phyloP scores from a whole-genome alignment of 495 filamentous ascomycete species.

The Bathelium albidoporum region DNA sequence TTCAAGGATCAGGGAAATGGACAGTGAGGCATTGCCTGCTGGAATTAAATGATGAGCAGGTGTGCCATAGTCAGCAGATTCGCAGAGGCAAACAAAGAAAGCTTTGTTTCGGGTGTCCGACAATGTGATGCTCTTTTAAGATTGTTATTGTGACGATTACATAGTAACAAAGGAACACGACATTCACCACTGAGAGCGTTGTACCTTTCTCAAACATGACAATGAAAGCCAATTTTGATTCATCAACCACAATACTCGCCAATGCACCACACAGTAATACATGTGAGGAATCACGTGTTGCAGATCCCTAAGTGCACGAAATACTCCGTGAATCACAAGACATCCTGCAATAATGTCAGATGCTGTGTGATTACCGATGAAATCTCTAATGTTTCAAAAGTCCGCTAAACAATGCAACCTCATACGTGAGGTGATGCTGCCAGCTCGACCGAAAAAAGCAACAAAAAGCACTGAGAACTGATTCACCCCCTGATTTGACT shows the following conservation, averaged over 20 bases:
- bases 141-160: neutral
- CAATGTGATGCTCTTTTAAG: neutral
- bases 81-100: neutral
- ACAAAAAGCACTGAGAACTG: neutral
- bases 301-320: neutral
- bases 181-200: neutral
- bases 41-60: neutral
- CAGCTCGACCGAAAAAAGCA: neutral
- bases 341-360: neutral
- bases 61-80: neutral
- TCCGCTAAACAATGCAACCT: neutral
- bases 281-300: neutral
- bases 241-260: neutral
- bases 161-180: neutral
- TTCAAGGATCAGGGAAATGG: neutral
- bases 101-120: neutral
- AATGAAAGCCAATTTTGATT: neutral
- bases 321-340: neutral
- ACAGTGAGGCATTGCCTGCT: too few relatives aligned
- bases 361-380: slow-evolving; percentile 8
- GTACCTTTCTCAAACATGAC: neutral
- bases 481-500: neutral
- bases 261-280: slow-evolving; percentile 1
- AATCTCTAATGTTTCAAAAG: neutral
- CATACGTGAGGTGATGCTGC: neutral